Conservation (phyloP, 75 land plant species). For the Azolla pinnata region DNA sequence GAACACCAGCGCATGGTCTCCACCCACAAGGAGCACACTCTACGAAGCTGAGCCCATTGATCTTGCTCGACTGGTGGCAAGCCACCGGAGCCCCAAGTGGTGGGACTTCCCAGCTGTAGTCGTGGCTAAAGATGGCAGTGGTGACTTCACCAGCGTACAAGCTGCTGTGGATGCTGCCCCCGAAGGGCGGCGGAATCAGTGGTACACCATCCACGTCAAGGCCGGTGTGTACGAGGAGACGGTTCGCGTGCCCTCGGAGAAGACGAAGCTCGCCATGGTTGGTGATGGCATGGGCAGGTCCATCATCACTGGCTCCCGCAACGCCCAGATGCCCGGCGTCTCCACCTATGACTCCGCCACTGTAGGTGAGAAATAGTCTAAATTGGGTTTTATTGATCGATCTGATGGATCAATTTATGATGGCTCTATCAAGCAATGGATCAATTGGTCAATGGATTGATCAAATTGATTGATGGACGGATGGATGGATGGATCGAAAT, state of each 20-base stretch:
- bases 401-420: no score
- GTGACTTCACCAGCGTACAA: conserved; percentile 25
- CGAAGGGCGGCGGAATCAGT: conserved; percentile 1
- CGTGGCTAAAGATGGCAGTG: conserved; percentile 38
- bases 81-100: conserved; percentile 12
- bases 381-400: no score
- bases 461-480: no score
- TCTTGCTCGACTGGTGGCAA: background rate
- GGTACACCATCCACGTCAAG: conserved; percentile 55
- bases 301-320: conserved; percentile 44
- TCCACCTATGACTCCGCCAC: conserved; percentile 70
- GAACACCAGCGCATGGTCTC: conserved; percentile 27
- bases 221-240: conserved; percentile 55
- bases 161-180: conserved; percentile 46
- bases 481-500: no score
- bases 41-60: background rate
- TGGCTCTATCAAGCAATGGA: no score
- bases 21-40: conserved; percentile 32
- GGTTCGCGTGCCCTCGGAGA: conserved; percentile 33
- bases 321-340: conserved; percentile 37
- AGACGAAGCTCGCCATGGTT: conserved; percentile 43
- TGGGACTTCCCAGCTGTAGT: conserved; percentile 14
- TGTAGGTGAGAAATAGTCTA: conserved; percentile 38
- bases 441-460: no score
- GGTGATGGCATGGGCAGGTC: conserved; percentile 74